Conservation (phyloP, 177 flowering plant species). For the Vitis hybrid region DNA sequence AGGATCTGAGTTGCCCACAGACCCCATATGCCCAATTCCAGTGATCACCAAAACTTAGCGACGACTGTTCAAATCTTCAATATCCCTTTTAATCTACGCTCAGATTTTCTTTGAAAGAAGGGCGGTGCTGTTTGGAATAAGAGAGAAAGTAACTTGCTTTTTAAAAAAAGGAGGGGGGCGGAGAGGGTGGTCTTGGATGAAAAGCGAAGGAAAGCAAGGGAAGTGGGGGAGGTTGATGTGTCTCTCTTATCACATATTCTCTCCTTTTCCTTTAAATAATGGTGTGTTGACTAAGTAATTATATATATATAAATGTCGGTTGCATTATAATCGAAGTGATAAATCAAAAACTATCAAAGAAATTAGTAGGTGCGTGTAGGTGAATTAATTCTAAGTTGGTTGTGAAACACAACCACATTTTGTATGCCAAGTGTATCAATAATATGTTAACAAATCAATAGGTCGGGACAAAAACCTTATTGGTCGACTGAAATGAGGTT, state of each 20-base stretch:
- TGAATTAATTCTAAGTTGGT: no score
- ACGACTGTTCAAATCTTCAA: background rate
- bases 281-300: no score
- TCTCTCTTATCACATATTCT: conserved; percentile 7
- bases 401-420: no score
- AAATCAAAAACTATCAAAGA: no score
- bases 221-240: conserved; percentile 18
- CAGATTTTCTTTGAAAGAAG: background rate
- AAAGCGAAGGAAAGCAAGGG: conserved; percentile 27
- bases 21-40: conserved; percentile 18
- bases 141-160: background rate
- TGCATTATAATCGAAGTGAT: no score
- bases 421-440: no score
- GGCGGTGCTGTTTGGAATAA: background rate
- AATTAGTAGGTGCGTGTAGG: no score
- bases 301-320: no score
- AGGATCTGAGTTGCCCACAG: conserved; percentile 28
- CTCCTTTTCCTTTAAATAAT: conserved; percentile 3
- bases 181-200: conserved; percentile 13
- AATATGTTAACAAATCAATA: no score
- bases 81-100: background rate
- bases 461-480: no score
- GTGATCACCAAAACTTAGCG: background rate
- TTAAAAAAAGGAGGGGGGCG: background rate
- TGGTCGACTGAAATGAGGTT: no score